A percentile compares a stretch with the other conserved stretches of the same genome.
These are phyloP conservation scores for Castanopsis chinensis DNA, from an alignment of 306 rosid genomes.

Conservation along the genomic window DNA sequence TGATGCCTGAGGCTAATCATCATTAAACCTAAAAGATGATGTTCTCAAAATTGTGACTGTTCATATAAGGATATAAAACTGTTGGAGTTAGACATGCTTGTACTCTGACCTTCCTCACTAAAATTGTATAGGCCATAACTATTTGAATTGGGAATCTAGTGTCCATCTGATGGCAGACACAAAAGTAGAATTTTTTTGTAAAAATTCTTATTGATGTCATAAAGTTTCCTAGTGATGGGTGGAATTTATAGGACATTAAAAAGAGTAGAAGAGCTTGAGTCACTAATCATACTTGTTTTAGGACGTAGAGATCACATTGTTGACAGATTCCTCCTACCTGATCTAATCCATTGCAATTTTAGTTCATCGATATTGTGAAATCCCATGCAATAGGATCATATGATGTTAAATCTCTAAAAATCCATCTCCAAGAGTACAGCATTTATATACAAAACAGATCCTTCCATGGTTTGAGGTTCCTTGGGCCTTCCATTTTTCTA, in stretches of 20 bases:
- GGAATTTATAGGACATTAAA: neutral
- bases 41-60: conserved; percentile 26
- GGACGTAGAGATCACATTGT: neutral
- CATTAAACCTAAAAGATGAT: conserved; percentile 34
- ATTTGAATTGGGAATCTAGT: conserved; percentile 31
- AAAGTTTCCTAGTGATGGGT: conserved; percentile 14
- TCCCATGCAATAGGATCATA: neutral
- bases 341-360: neutral
- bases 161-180: conserved; percentile 38
- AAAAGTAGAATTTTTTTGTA: conserved; percentile 11
- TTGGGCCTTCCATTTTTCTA: neutral
- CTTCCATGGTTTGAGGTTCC: neutral
- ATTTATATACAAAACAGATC: neutral
- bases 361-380: neutral
- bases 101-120: conserved; percentile 30
- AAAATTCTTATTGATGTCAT: conserved; percentile 23
- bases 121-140: conserved; percentile 20
- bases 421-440: neutral
- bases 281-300: neutral
- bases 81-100: conserved; percentile 11
- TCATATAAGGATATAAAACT: conserved; percentile 12
- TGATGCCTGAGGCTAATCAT: conserved; percentile 37
- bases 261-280: neutral
- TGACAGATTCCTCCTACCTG: neutral
- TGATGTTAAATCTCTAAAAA: neutral